Evolutionary conservation across 2,329 filamentous ascomycete genomes (phyloP), one percentile per base, ranked within the genome.

Genomic region (Sclerotinia sclerotiorum): DNA sequence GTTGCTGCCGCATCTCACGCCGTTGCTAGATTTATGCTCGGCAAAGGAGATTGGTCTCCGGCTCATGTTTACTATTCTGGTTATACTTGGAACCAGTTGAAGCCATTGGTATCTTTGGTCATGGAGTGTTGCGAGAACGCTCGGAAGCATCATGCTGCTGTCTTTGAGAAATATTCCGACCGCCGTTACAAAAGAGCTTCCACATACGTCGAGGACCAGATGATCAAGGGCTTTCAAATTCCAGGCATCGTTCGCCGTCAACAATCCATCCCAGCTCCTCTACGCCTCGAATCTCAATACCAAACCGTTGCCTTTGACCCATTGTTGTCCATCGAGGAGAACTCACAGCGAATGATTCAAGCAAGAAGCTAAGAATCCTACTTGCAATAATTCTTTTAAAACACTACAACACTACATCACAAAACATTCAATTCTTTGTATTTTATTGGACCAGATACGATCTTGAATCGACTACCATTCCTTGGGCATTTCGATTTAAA

Each of bases 151-250:
- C 95, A 99, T 78, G 81, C 83, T 39, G 92, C 93, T 10, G 90
- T 99, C 54, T 97, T 87, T 77, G 92, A 97, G 68, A 99, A 99
- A 80, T 99, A 97, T 80, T 85, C 87, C 49, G 91, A 96, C 78
- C 91, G 90, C 77, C 88, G 91, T 65, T 98, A 93, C 83, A 96
- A 96, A 84, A 86, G 89, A 67, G 92, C 92, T 13, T 92, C 95
- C 24, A 81, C 87, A 27, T 93, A 91, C 73, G 94, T 97, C 67
- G 88, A 94, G 78, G 84, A 83, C 24, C 90, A 94, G 78, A 83
- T 97, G 71, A 80, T 82, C 69, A 86, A 84, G 27, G 87, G 87
- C 5, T 88, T 87, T 73, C 78, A 74, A 35, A 79, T 89, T 17
- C 77, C 76, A 29, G 68, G 73, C 5, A 68, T 62, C 60, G 24